These are phyloP conservation scores for Hyaloscypha variabilis DNA, from an alignment of 495 filamentous ascomycete species.

Conservation along the genomic window DNA sequence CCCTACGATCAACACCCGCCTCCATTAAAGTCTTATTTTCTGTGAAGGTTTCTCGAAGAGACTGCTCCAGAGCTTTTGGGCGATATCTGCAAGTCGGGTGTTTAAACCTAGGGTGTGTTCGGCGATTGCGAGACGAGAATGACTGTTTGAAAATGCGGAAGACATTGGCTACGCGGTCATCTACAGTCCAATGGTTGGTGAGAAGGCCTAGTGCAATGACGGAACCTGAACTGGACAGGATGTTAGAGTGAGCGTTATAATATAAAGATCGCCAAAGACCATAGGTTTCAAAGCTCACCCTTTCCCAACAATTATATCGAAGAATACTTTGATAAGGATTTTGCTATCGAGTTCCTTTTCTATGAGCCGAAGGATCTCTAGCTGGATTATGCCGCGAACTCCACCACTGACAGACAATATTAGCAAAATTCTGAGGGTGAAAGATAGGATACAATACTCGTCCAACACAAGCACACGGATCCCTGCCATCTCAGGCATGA, in stretches of 20 bases:
- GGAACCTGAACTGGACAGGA: constrained; percentile 48
- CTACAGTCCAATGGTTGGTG: constrained; percentile 48
- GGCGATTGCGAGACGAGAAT: constrained; percentile 42
- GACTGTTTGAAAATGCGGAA: constrained; percentile 42
- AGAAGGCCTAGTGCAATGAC: constrained; percentile 59
- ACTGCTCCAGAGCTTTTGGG: constrained; percentile 40
- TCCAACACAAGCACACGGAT: constrained; percentile 60
- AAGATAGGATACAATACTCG: constrained; percentile 34
- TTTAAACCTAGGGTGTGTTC: constrained; percentile 37
- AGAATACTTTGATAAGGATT: constrained; percentile 45
- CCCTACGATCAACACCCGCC: too few relatives aligned
- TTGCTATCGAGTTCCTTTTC: constrained; percentile 42
- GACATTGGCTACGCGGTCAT: constrained; percentile 46
- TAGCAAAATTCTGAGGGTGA: background rate
- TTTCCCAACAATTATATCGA: constrained; percentile 56
- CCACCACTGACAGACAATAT: constrained; percentile 43
- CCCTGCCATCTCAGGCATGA: constrained; percentile 49
- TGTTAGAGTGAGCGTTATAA: constrained; percentile 9
- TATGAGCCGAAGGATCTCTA: constrained; percentile 46
- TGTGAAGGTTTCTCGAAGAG: too few relatives aligned
- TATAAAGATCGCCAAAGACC: background rate
- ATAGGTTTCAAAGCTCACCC: constrained; percentile 40
- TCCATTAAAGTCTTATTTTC: too few relatives aligned
- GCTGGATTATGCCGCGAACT: constrained; percentile 49
- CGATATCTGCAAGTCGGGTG: constrained; percentile 45